Base-by-base conservation (phyloP, 129 eudicot species). In the Ambrosia artemisiifolia region DNA sequence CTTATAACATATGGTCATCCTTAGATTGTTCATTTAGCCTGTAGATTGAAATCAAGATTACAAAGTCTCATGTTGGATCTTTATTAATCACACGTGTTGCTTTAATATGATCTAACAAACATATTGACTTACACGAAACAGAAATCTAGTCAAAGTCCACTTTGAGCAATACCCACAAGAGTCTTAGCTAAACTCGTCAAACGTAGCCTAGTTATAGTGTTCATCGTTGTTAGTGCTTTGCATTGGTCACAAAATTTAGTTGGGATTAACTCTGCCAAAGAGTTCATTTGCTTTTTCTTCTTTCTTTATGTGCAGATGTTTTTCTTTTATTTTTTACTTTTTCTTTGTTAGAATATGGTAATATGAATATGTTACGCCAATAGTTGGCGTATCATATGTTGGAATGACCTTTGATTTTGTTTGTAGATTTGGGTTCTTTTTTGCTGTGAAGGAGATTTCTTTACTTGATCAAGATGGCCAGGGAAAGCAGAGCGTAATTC, bases 361-460 rank as follows among this genome's bases (percentile, higher is more conserved):
- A 51, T 16, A 16, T 17, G 60, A 17, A 18, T 19, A 17, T 5
- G 12, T 54, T 54, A 18, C 3, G 32, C 32, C 32, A 54, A 18
- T 54, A 2, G 4, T 18, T 18, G 61, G 61, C 11, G 5, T 48
- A 18, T 12, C 1, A 47, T 47, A 2, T 5, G 11, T 0, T 47
- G 18, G 14, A 3, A 11, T 48, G 53, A 48, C 53, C 53, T 54
- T 18, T 54, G 33, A 17, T 12, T 67, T 68, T 63, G 42, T 62
- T 47, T 79, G 76, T 85, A 90, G 96, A 33, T 63, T 48, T 63
- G 93, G 93, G 18, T 72, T 72, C 48, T 87, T 83, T 79, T 84
- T 90, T 77, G 93, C 91, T 67, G 96, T 90, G 53, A 90, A 90
- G 80, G 93, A 90, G 69, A 80, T 87, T 43, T 83, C 87, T 40